Evolutionary conservation across 805 yeast species (phyloP).

Genomic region (Cyberlindnera euphorbiae): DNA sequence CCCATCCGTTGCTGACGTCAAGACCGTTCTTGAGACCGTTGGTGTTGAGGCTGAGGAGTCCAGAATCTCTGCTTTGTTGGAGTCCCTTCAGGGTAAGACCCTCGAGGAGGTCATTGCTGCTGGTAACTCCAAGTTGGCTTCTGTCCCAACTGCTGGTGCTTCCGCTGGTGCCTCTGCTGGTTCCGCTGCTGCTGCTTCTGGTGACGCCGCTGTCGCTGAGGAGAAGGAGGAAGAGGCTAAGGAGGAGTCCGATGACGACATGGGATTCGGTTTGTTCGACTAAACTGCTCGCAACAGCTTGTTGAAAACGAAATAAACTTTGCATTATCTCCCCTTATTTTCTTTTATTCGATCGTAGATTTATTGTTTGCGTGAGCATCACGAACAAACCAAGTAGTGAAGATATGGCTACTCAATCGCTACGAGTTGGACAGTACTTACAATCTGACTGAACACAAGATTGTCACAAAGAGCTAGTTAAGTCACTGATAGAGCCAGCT

Average conservation of each 20-base stretch:
- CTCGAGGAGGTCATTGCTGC: constrained; percentile 67
- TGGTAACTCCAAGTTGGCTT: constrained; percentile 76
- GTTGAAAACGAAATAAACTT: too few species aligned
- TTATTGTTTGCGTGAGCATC: too few species aligned
- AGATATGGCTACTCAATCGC: too few species aligned
- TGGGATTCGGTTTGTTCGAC: constrained; percentile 95
- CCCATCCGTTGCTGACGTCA: constrained; percentile 76
- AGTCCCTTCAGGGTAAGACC: constrained; percentile 77
- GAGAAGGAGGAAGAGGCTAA: constrained; percentile 52
- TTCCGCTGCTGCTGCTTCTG: constrained; percentile 60
- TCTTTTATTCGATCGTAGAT: too few species aligned
- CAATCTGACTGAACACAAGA: too few species aligned
- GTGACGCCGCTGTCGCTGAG: constrained; percentile 59
- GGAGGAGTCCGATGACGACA: constrained; percentile 68
- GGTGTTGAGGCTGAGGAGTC: constrained; percentile 80
- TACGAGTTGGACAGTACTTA: too few species aligned
- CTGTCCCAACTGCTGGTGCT: constrained; percentile 79
- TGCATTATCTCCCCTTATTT: too few species aligned
- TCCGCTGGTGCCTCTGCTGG: constrained; percentile 73
- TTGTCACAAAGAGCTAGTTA: too few species aligned
- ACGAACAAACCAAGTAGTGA: too few species aligned
- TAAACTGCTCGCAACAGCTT: too few species aligned
- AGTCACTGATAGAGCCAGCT: too few species aligned
- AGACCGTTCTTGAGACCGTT: constrained; percentile 65
- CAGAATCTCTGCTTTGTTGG: constrained; percentile 63